These are phyloP conservation scores for Rhizoclosmatium globosum DNA, from an alignment of 192 early-diverging fungal genomes.

Conservation along the genomic window DNA sequence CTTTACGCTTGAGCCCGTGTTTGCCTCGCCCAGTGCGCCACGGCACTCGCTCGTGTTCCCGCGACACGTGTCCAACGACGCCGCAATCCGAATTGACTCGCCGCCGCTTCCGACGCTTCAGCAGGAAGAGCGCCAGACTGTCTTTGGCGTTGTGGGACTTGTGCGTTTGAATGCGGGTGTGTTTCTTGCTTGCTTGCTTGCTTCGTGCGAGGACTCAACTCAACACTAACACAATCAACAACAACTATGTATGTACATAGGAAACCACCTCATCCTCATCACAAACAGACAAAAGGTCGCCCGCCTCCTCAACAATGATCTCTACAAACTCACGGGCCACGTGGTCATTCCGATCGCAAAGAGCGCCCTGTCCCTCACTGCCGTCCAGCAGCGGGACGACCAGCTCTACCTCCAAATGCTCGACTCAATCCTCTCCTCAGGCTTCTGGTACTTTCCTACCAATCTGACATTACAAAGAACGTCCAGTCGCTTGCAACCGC, in stretches of 20 bases:
- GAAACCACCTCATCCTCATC: constrained; percentile 80
- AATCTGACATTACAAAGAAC: constrained; percentile 84
- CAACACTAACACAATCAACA: neutral
- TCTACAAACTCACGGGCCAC: constrained; percentile 68
- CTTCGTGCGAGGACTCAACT: too few species aligned
- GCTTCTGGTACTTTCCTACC: constrained; percentile 84
- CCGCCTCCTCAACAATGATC: constrained; percentile 61
- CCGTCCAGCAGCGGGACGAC: constrained; percentile 65
- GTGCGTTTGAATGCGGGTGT: constrained; percentile 74
- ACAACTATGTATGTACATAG: constrained; percentile 43
- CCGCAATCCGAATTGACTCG: constrained; percentile 60
- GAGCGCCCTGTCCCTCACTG: constrained; percentile 17
- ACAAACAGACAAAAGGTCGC: constrained; percentile 72
- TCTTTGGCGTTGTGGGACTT: constrained; percentile 79
- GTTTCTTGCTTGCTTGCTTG: neutral
- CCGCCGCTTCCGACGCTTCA: constrained; percentile 52
- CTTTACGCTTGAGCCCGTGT: constrained; percentile 26
- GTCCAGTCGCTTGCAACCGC: constrained; percentile 21
- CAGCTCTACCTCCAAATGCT: constrained; percentile 68
- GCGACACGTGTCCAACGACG: constrained; percentile 40
- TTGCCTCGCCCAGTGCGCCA: constrained; percentile 51
- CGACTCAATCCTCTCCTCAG: constrained; percentile 57
- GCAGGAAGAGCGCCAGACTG: constrained; percentile 62
- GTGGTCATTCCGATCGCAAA: constrained; percentile 47
- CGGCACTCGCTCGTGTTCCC: constrained; percentile 69